These are phyloP conservation scores for Boletus rex-veris DNA, from an alignment of 768 basidiomycete species.

Conservation along the genomic window DNA sequence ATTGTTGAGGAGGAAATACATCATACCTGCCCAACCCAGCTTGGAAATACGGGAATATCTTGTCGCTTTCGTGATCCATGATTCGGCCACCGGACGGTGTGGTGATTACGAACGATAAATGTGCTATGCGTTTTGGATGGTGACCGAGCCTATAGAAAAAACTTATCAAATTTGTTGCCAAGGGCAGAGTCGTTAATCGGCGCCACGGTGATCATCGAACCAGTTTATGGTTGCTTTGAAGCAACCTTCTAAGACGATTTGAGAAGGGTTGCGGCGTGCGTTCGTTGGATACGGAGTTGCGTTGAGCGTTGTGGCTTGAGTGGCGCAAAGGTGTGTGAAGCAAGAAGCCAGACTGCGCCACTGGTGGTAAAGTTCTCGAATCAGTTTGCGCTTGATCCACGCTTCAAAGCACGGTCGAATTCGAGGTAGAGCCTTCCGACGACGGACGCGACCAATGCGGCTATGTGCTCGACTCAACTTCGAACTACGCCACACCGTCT, in stretches of 20 bases:
- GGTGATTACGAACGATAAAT: neutral
- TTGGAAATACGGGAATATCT: too few relatives aligned
- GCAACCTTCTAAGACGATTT: neutral
- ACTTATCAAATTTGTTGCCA: neutral
- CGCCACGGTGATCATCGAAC: too few relatives aligned
- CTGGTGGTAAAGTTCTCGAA: constrained; percentile 5
- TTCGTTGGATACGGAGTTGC: constrained; percentile 4
- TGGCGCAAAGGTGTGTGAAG: constrained; percentile 4
- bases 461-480: too few relatives aligned
- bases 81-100: neutral
- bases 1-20: neutral
- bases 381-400: neutral
- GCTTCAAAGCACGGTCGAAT: constrained; percentile 11
- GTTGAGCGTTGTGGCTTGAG: neutral
- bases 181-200: neutral
- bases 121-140: neutral
- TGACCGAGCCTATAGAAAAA: neutral
- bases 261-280: too few relatives aligned
- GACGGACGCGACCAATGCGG: constrained; percentile 3
- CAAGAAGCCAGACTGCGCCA: neutral
- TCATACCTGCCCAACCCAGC: neutral
- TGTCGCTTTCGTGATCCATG: neutral
- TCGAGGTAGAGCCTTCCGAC: neutral
- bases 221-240: neutral
- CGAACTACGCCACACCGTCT: neutral